Base-by-base conservation (phyloP, 306 rosid species). In the Begonia fuchsioides region DNA sequence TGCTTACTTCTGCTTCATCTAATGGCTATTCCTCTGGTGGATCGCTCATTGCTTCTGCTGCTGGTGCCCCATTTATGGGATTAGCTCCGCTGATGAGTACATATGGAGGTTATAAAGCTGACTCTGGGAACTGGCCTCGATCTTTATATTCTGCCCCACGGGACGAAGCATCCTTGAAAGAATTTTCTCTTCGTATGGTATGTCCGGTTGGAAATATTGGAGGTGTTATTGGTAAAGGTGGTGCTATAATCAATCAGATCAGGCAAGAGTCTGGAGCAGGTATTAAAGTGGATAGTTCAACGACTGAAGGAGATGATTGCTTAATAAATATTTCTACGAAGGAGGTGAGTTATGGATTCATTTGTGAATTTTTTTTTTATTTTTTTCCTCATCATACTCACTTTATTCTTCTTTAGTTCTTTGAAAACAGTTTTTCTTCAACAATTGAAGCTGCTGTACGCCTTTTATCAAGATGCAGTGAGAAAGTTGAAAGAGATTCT, bases 141-240 rank as follows among this genome's bases (percentile, higher is more conserved):
- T 85, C 98, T 39, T 49, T 90, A 67, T 85, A 85, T 78, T 77
- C 98, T 3, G 87, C 96, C 57, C 81, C 96, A 9, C 72, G 96
- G 64, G 96, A 82, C 57, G 98, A 82, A 10, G 66, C 67, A 39
- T 73, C 94, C 53, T 71, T 85, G 10, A 92, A 77, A 75, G 98
- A 92, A 20, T 92, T 92, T 63, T 76, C 92, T 48, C 72, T 82
- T 63, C 96, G 87, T 17, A 51, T 92, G 70, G 67, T 92, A 58
- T 85, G 96, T 61, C 98, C 96, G 14, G 82, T 72, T 48, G 86
- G 70, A 32, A 92, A 85, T 67, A 77, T 85, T 59, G 98, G 98
- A 19, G 96, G 98, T 11, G 98, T 92, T 61, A 92, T 92, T 67
- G 98, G 98, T 52, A 92, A 92, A 74, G 98, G 98, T 56, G 98